Evolutionary conservation across 2,329 filamentous ascomycete genomes (phyloP).

Genomic region (Pseudogymnoascus sp.): DNA sequence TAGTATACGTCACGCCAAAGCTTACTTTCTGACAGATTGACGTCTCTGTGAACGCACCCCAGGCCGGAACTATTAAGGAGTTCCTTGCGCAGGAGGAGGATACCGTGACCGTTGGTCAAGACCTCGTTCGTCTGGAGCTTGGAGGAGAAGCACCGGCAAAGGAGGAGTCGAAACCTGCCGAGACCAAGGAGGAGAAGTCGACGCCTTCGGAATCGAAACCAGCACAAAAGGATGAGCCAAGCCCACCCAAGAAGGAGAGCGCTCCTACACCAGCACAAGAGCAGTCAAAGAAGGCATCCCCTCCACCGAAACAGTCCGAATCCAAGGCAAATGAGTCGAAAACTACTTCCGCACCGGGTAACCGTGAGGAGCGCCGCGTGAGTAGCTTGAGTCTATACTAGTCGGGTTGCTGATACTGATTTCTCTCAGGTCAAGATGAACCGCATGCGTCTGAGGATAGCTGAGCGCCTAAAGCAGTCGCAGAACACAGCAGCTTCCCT

Average conservation of each 20-base stretch:
- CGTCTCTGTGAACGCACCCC: constrained; percentile 88
- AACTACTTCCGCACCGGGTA: constrained; percentile 47
- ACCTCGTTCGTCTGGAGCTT: constrained; percentile 77
- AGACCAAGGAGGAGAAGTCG: constrained; percentile 52
- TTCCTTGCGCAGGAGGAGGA: constrained; percentile 89
- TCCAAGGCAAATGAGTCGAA: constrained; percentile 27
- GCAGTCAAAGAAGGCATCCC: constrained; percentile 32
- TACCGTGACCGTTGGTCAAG: constrained; percentile 89
- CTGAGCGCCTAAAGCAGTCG: constrained; percentile 96
- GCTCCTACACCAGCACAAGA: constrained; percentile 32
- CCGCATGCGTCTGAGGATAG: constrained; percentile 95
- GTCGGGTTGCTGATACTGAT: constrained; percentile 12
- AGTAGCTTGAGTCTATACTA: constrained; percentile 29
- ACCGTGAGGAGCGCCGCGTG: constrained; percentile 81
- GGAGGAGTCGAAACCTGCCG: constrained; percentile 42
- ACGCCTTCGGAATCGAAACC: constrained; percentile 39
- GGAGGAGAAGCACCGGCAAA: constrained; percentile 55
- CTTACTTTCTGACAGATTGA: constrained; percentile 60
- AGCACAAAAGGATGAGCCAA: constrained; percentile 30
- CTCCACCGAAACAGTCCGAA: constrained; percentile 32
- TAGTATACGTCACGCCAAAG: background rate
- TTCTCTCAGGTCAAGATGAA: constrained; percentile 89
- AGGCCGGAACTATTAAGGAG: constrained; percentile 85
- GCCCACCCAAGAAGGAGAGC: constrained; percentile 32
- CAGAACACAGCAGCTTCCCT: constrained; percentile 97